Evolutionary conservation across 352 stramenopile genomes (phyloP).

Genomic region (Phytophthora sansomeana): DNA sequence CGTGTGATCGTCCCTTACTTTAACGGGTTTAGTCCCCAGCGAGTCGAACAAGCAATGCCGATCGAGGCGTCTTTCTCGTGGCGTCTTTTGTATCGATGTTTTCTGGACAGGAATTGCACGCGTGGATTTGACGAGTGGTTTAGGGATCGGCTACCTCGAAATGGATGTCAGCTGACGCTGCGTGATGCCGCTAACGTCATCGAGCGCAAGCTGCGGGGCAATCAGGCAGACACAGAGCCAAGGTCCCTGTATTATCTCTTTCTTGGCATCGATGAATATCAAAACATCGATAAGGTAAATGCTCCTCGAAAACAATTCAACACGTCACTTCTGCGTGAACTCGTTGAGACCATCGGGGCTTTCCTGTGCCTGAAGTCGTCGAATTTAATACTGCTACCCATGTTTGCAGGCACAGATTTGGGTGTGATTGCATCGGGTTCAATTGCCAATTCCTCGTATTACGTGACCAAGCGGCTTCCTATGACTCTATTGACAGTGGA

Average conservation of each 20-base stretch:
- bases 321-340: constrained; percentile 13
- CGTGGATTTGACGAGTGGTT: constrained; percentile 22
- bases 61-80: constrained; percentile 51
- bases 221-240: too few relatives aligned
- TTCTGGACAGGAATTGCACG: constrained; percentile 38
- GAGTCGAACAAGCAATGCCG: constrained; percentile 38
- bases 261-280: constrained; percentile 46
- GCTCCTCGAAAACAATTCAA: neutral
- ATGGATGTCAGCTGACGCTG: constrained; percentile 3
- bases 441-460: constrained; percentile 38
- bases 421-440: constrained; percentile 14
- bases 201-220: constrained; percentile 24
- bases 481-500: constrained; percentile 37
- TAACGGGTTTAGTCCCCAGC: constrained; percentile 20
- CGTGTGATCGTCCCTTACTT: constrained; percentile 38
- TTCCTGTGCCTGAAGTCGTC: constrained; percentile 3
- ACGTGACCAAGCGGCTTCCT: constrained; percentile 26
- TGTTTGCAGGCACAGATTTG: constrained; percentile 25
- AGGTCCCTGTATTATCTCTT: too few relatives aligned
- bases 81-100: constrained; percentile 40
- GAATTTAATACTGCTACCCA: constrained; percentile 19
- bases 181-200: neutral
- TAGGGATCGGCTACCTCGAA: constrained; percentile 1
- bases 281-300: constrained; percentile 35
- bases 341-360: constrained; percentile 3